Evolutionary conservation across 2,329 filamentous ascomycete species (phyloP), one percentile per base, ranked within the genome.

Genomic region (Corinectria fuckeliana): DNA sequence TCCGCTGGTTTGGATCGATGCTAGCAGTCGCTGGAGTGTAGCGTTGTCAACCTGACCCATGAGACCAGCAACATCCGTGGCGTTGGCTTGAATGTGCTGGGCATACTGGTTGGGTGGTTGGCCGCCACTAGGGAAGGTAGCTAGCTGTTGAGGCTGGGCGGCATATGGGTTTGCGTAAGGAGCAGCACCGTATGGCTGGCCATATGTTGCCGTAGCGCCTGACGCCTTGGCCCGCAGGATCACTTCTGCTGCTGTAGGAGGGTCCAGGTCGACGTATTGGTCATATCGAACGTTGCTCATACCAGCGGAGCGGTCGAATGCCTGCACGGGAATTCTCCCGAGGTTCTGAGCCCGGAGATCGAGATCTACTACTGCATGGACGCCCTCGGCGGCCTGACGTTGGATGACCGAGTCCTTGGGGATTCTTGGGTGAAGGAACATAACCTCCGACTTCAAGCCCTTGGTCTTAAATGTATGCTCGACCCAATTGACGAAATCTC

Each of bases 351-450:
- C 86, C 44, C 82, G 81, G 50, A 87, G 81, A 60, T 91, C 88
- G 13, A 98, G 83, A 68, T 92, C 89, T 5, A 92, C 88, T 13
- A 97, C 91, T 8, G 91, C 94, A 50, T 91, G 85, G 1, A 97
- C 94, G 16, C 95, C 94, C 75, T 98, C 93, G 10, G 93, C 80
- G 34, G 96, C 91, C 72, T 97, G 92, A 51, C 91, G 85, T 66
- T 92, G 88, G 51, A 97, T 86, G n/a, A 97, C 88, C 5, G 89
- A 86, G 32, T 90, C 86, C 62, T 93, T 88, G 16, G 91, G 86
- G 44, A 96, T 86, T 20, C 91, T 87, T 26, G 92, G 88, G 55
- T 88, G 90, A 44, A 97, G 81, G 66, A 91, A 90, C 77, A 97
- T 88, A 18, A 93, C 88, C 69, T 96, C 91, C 13, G 89, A 88